Evolutionary conservation across 2,329 filamentous ascomycete species (phyloP), one percentile per base, ranked within the genome.

Genomic region (Sporothrix inflata): DNA sequence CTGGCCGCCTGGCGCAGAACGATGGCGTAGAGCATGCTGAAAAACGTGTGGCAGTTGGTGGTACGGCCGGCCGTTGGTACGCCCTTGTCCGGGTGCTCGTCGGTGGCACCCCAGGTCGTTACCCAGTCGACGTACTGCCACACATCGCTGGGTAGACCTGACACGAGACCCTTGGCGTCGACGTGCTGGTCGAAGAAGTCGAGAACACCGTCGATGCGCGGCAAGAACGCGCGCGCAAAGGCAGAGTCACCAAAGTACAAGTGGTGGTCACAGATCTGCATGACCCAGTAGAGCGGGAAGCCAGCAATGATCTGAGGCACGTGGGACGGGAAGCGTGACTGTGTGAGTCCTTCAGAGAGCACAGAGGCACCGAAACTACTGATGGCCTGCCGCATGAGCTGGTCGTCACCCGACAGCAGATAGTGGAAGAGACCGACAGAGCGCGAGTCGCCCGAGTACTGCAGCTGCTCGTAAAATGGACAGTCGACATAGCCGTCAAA

Each of bases 41-140:
- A 81, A 71, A 83, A 84, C 0, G 83, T 82, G 73, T 82, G 80
- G 3, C 78, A 70, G 65, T 82, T 82, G 1, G 80, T 79, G 14
- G 75, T 75, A 9, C 80, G 75, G 4, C 80, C 82, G 0, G 81
- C 79, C 0, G 80, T 80, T 0, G 82, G 82, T 0, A 83, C 81
- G 3, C 83, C 83, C 45, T 74, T 74, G 60, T 74, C 74, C 0
- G 70, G 69, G 38, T 74, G 74, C 5, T 47, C 45, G 30, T 42
- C 57, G 7, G 77, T 78, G 14, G 75, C 75, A 14, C 71, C 73
- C 77, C 76, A 79, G 7, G 75, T 61, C 0, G 73, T 69, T 4
- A 77, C 76, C 81, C 80, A 82, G 70, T 82, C 81, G 3, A 81
- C 80, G 65, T 79, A 82, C 61, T 81, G 77, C 80, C 80, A 82